A percentile compares a stretch with the other conserved stretches of the same genome.
These are phyloP conservation scores for Candolleomyces eurysporus DNA, from an alignment of 768 basidiomycete genomes.

Conservation along the genomic window DNA sequence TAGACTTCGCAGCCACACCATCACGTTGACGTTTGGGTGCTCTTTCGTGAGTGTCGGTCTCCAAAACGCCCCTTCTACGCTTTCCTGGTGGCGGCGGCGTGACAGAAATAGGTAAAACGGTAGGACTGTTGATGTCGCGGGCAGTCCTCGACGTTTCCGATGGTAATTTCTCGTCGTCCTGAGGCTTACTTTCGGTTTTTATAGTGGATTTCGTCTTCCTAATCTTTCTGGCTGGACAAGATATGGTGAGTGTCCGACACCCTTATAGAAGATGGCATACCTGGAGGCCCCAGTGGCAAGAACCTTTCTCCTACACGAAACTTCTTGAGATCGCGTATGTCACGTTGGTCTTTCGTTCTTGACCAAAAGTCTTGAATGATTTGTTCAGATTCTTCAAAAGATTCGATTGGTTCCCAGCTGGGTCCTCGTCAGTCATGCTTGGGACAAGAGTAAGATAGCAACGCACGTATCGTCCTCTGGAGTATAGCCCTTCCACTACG, in stretches of 20 bases:
- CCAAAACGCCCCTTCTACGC: neutral
- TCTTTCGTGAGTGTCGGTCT: neutral
- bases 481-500: constrained; percentile 62
- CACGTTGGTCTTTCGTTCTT: constrained; percentile 47
- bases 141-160: neutral
- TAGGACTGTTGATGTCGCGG: neutral
- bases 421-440: neutral
- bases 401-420: constrained; percentile 69
- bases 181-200: neutral
- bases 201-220: constrained; percentile 5
- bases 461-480: constrained; percentile 58
- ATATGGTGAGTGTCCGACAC: neutral
- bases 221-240: neutral
- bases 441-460: neutral
- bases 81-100: neutral
- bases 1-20: neutral
- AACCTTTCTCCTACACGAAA: constrained; percentile 59
- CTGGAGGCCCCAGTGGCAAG: constrained; percentile 56
- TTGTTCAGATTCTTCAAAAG: constrained; percentile 57
- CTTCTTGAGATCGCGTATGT: constrained; percentile 42
- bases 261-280: constrained; percentile 29
- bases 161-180: neutral
- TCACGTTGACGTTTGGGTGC: neutral
- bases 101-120: neutral
- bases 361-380: constrained; percentile 53